Conservation (phyloP, 2,329 filamentous ascomycete species). For the Aspergillus fumigatus region DNA sequence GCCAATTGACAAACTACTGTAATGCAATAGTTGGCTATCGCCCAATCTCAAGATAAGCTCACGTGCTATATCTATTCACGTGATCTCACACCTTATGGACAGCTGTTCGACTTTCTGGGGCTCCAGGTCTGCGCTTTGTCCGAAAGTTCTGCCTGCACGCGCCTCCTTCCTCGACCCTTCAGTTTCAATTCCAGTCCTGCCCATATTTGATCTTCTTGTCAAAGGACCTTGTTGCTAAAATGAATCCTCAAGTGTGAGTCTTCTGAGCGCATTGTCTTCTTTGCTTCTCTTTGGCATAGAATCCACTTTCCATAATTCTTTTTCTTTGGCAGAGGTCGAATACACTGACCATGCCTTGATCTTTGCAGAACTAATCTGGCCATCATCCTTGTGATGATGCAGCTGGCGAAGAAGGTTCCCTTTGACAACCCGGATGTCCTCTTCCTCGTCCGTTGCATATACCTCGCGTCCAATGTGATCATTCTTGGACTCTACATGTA, state of each 20-base stretch:
- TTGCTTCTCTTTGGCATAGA: not conserved
- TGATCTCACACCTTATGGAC: constrained; percentile 18
- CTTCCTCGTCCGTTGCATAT: constrained; percentile 59
- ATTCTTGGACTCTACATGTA: constrained; percentile 83
- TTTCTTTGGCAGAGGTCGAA: not conserved
- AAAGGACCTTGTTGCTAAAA: constrained; percentile 40
- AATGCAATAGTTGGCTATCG: too few relatives aligned
- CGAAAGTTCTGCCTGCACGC: constrained; percentile 19
- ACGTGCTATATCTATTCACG: constrained; percentile 14
- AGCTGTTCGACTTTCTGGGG: constrained; percentile 21
- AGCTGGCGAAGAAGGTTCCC: constrained; percentile 90
- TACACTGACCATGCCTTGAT: constrained; percentile 10
- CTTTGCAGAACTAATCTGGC: constrained; percentile 74
- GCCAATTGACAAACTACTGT: too few relatives aligned
- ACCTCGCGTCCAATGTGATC: constrained; percentile 70
- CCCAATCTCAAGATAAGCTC: not conserved
- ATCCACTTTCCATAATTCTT: not conserved
- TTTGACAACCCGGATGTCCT: constrained; percentile 81
- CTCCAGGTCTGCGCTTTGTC: constrained; percentile 9
- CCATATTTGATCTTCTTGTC: constrained; percentile 9
- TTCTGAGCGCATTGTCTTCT: not conserved
- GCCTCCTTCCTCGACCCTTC: constrained; percentile 8
- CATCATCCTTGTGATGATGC: constrained; percentile 97
- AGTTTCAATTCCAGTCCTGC: constrained; percentile 4
- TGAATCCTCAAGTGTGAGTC: constrained; percentile 62